These are phyloP conservation scores for Poterioochromonas sp. DNA, from an alignment of 352 stramenopile genomes.

Conservation along the genomic window DNA sequence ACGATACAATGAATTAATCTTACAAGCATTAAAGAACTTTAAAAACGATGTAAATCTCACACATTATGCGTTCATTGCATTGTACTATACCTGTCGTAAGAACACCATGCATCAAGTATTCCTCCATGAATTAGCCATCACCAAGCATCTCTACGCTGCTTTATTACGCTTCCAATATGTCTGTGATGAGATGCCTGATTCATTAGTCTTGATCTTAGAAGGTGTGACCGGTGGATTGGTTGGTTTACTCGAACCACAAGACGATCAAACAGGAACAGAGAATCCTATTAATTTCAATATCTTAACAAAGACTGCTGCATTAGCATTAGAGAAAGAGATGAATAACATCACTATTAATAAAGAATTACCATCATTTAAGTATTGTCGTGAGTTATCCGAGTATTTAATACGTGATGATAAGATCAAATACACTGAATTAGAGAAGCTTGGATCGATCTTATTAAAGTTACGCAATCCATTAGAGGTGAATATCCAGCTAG, in stretches of 20 bases:
- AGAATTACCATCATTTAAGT: too few species aligned
- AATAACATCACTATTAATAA: too few species aligned
- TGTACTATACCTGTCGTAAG: neutral
- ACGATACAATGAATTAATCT: slow-evolving; percentile 10
- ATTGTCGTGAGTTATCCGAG: too few species aligned
- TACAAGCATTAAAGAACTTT: slow-evolving; percentile 16
- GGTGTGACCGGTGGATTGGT: neutral
- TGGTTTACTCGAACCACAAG: neutral
- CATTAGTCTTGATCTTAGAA: neutral
- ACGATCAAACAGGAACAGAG: neutral
- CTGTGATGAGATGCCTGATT: too few species aligned
- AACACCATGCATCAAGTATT: neutral
- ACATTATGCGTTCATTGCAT: neutral
- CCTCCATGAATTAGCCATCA: neutral
- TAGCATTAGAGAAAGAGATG: too few species aligned
- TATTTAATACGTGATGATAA: too few species aligned
- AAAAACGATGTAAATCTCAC: neutral
- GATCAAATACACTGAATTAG: too few species aligned
- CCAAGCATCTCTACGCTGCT: neutral
- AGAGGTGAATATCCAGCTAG: too few species aligned
- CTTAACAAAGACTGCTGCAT: too few species aligned
- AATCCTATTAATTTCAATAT: too few species aligned
- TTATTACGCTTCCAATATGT: neutral
- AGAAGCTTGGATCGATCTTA: too few species aligned
- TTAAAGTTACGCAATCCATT: too few species aligned